Conservation (phyloP, 139 green algal species). For the Chlorella sp. region DNA sequence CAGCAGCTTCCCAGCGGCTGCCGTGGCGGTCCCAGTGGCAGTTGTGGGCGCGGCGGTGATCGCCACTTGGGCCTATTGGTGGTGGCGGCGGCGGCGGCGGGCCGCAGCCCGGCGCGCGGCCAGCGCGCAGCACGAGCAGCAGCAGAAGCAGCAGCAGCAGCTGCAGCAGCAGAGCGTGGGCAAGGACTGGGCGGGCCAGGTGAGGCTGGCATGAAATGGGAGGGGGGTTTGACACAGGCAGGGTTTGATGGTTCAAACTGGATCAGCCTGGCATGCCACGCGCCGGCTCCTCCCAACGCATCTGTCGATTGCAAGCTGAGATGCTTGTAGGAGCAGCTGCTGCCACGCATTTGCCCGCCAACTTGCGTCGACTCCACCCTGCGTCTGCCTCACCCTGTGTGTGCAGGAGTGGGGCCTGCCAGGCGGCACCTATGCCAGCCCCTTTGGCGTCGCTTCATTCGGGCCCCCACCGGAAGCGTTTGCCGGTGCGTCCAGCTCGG, state of each 20-base stretch:
- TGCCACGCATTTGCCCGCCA: not conserved
- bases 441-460: too few species aligned
- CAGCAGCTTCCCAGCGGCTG: conserved; percentile 2
- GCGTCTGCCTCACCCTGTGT: not conserved
- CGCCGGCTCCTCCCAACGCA: too few species aligned
- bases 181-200: not conserved
- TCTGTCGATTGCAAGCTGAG: too few species aligned
- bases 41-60: not conserved
- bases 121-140: not conserved
- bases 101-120: not conserved
- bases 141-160: not conserved
- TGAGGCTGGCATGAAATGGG: not conserved
- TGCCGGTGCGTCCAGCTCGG: too few species aligned
- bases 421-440: too few species aligned
- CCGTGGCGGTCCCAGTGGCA: not conserved
- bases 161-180: not conserved
- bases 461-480: too few species aligned
- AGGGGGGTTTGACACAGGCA: not conserved
- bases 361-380: not conserved
- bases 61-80: not conserved
- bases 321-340: not conserved
- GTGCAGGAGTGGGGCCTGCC: too few species aligned
- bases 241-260: too few species aligned
- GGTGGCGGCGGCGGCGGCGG: not conserved
- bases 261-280: too few species aligned